Percentiles rank a stretch among this genome's conserved stretches.
These are phyloP conservation scores for Candida lessepsii DNA, from an alignment of 805 yeast genomes.

Conservation along the genomic window DNA sequence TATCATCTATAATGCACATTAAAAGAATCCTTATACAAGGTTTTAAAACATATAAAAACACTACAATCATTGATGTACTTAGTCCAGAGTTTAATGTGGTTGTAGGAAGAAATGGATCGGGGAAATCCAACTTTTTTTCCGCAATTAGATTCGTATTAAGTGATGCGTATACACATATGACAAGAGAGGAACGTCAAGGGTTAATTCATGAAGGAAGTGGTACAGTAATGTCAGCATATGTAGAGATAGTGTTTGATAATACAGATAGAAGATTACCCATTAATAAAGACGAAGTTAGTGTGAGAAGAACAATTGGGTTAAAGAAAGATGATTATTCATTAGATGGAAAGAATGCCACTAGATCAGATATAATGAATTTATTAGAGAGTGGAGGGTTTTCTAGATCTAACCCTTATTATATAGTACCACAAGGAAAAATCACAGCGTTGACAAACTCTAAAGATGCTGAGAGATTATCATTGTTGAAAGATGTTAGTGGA, in stretches of 20 bases:
- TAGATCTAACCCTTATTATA: slow-evolving; percentile 86
- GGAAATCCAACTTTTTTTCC: slow-evolving; percentile 92
- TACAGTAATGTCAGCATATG: slow-evolving; percentile 88
- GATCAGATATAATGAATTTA: slow-evolving; percentile 76
- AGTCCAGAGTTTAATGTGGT: slow-evolving; percentile 83
- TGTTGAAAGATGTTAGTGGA: slow-evolving; percentile 92
- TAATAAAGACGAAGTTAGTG: slow-evolving; percentile 62
- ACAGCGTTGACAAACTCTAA: slow-evolving; percentile 86
- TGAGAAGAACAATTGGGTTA: slow-evolving; percentile 89
- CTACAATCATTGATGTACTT: slow-evolving; percentile 71
- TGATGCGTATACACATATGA: slow-evolving; percentile 83
- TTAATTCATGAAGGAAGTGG: slow-evolving; percentile 89
- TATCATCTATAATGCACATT: slow-evolving; percentile 31
- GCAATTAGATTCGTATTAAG: slow-evolving; percentile 91
- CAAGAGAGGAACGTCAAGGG: slow-evolving; percentile 81
- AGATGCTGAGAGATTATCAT: slow-evolving; percentile 72
- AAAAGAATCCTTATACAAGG: slow-evolving; percentile 77
- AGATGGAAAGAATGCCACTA: slow-evolving; percentile 74
- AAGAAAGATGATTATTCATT: slow-evolving; percentile 89
- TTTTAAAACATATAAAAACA: slow-evolving; percentile 86
- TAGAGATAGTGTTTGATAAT: slow-evolving; percentile 86
- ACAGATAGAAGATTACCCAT: slow-evolving; percentile 72
- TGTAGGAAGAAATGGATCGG: slow-evolving; percentile 92
- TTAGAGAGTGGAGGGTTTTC: slow-evolving; percentile 93
- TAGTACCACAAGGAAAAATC: slow-evolving; percentile 95